Conservation (phyloP, 176 grass and related monocot species). For the barley (Hordeum vulgare) region MorexV3_pseudomolecules_assembly NC_058518.1:478553013-478553512, state of each 20-base stretch:
- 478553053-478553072: background rate
- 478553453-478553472: background rate
- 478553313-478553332: constrained; percentile 30
- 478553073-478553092: background rate
- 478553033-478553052: background rate
- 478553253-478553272: background rate
- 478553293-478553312: constrained; percentile 23
- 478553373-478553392: constrained; percentile 36
- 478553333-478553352: constrained; percentile 37
- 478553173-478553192: background rate
- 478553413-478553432: background rate
- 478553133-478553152: background rate
- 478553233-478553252: background rate
- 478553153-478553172: background rate
- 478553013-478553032: too few relatives aligned
- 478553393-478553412: constrained; percentile 11
- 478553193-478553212: background rate
- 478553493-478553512: constrained; percentile 3
- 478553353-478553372: constrained; percentile 40
- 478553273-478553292: background rate
- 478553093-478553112: background rate
- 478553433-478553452: background rate
- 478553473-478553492: constrained; percentile 29
- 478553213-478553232: background rate
- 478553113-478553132: background rate